A percentile compares a stretch with the other conserved stretches of the same genome.
phyloP scores from a whole-genome alignment of 1,139 yeast genomes.

The Candida sp. region DNA sequence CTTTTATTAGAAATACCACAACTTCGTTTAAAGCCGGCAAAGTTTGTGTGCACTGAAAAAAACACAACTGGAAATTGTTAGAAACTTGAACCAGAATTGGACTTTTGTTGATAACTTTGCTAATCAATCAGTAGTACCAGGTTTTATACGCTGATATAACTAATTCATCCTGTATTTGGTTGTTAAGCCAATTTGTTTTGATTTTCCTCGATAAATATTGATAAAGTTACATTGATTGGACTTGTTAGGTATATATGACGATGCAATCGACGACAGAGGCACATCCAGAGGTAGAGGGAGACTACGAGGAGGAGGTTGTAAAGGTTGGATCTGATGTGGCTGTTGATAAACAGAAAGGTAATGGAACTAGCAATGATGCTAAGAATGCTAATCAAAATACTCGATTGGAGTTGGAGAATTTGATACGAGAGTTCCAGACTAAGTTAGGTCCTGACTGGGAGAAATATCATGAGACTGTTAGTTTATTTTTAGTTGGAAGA shows the following conservation, averaged over 20 bases:
- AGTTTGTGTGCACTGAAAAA: neutral
- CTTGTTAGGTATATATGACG: neutral
- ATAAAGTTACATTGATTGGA: neutral
- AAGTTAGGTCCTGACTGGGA: slow-evolving; percentile 82
- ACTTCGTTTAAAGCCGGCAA: no score
- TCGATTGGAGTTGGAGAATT: slow-evolving; percentile 67
- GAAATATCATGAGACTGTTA: slow-evolving; percentile 74
- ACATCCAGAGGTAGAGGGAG: neutral
- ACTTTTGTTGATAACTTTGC: neutral
- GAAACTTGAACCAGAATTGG: neutral
- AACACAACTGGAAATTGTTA: neutral
- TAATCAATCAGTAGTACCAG: neutral
- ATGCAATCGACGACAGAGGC: neutral
- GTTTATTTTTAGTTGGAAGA: slow-evolving; percentile 75
- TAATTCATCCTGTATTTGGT: neutral
- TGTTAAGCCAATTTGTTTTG: neutral
- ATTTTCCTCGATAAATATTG: neutral
- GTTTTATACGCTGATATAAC: neutral
- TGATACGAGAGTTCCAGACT: slow-evolving; percentile 72
- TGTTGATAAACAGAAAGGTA: neutral
- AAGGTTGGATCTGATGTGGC: neutral
- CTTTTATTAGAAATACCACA: no score
- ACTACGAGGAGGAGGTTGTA: neutral
- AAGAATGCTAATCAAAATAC: slow-evolving; percentile 18
- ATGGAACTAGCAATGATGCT: neutral